A percentile compares a stretch with the other conserved stretches of the same genome.
These are phyloP conservation scores for Phaeotremella skinneri DNA, from an alignment of 768 basidiomycete species.

Conservation along the genomic window DNA sequence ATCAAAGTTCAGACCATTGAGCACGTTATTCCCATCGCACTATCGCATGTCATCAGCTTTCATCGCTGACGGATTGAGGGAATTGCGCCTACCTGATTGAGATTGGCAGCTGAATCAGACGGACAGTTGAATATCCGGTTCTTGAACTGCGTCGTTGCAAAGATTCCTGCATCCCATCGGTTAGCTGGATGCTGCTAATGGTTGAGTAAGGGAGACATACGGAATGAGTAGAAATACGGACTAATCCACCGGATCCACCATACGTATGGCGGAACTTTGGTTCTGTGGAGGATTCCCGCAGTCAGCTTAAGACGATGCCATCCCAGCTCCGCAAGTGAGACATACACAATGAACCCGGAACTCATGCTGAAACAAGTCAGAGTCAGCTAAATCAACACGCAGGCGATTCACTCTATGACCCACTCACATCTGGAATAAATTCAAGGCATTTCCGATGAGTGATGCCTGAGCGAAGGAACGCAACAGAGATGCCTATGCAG, in stretches of 20 bases:
- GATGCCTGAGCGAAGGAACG: constrained; percentile 35
- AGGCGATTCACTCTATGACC: too few relatives aligned
- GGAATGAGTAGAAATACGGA: constrained; percentile 54
- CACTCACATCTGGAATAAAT: constrained; percentile 38
- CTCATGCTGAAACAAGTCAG: constrained; percentile 27
- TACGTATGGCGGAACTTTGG: constrained; percentile 49
- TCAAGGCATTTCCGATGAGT: constrained; percentile 34
- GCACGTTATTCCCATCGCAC: constrained; percentile 54
- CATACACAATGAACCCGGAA: constrained; percentile 39
- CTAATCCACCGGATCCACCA: constrained; percentile 54
- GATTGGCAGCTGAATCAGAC: constrained; percentile 34
- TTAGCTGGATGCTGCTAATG: neutral
- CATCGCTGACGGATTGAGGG: neutral
- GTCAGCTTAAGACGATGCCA: neutral
- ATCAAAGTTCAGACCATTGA: constrained; percentile 51
- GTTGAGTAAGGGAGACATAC: constrained; percentile 15
- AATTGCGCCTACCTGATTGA: constrained; percentile 19
- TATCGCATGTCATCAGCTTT: constrained; percentile 16
- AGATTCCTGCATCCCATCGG: constrained; percentile 27
- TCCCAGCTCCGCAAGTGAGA: neutral
- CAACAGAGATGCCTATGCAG: constrained; percentile 29
- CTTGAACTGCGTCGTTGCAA: constrained; percentile 54
- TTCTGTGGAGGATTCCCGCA: constrained; percentile 12
- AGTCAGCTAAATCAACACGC: neutral
- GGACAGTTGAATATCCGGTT: constrained; percentile 48